Evolutionary conservation across 345 rosid species (phyloP).

Genomic region (Sonneratia alba): DNA sequence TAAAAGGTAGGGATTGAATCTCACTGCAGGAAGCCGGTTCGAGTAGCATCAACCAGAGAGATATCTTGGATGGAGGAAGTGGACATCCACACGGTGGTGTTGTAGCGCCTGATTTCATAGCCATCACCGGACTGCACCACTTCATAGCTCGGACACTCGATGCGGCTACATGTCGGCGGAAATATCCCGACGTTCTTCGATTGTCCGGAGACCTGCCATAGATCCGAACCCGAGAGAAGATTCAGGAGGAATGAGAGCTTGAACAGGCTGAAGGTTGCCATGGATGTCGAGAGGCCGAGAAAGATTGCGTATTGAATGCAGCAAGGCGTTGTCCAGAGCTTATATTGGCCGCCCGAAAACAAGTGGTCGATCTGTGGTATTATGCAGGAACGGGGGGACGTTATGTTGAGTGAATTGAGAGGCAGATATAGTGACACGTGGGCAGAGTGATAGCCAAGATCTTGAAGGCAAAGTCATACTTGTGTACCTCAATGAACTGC

Average conservation of each 20-base stretch:
- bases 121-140: conserved; percentile 42
- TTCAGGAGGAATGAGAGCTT: conserved; percentile 21
- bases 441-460: neutral
- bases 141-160: conserved; percentile 68
- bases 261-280: conserved; percentile 1
- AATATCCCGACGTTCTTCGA: conserved; percentile 10
- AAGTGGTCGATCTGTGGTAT: neutral
- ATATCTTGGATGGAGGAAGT: conserved; percentile 63
- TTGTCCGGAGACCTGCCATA: conserved; percentile 12
- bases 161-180: conserved; percentile 65
- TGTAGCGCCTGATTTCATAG: conserved; percentile 64
- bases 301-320: neutral
- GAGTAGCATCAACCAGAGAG: conserved; percentile 60
- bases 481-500: neutral
- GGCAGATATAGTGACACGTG: neutral
- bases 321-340: neutral
- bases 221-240: conserved; percentile 33
- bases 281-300: neutral
- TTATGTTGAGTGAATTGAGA: neutral
- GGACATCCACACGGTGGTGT: conserved; percentile 50
- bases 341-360: neutral
- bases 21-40: conserved; percentile 66
- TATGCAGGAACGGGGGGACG: neutral
- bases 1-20: neutral
- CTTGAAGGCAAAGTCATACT: too few relatives aligned